These are phyloP conservation scores for Solanum etuberosum DNA, from an alignment of 257 asterid genomes.

Conservation along the genomic window DNA sequence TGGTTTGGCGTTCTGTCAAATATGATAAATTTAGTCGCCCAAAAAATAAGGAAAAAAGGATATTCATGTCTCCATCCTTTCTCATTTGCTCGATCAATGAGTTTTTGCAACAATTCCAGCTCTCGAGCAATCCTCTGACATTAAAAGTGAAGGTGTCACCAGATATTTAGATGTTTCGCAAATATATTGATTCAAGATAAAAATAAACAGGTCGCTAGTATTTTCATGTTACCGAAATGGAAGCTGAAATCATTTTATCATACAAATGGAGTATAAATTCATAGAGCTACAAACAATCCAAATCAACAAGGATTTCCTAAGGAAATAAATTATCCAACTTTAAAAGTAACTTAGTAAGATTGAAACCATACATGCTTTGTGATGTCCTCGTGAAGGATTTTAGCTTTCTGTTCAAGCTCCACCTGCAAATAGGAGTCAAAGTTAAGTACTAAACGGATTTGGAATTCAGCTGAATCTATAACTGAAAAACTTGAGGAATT, in stretches of 20 bases:
- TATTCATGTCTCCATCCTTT: conserved; percentile 83
- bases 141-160: not conserved
- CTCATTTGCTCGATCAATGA: conserved; percentile 55
- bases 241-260: not conserved
- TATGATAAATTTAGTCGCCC: not conserved
- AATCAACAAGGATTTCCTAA: not conserved
- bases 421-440: conserved; percentile 27
- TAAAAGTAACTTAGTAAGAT: not conserved
- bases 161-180: not conserved
- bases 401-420: conserved; percentile 62
- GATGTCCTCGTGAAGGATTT: conserved; percentile 59
- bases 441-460: not conserved
- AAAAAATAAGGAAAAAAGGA: conserved; percentile 33
- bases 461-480: not conserved
- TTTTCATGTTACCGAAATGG: not conserved
- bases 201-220: not conserved
- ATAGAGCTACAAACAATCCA: not conserved
- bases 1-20: not conserved
- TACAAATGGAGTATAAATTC: not conserved
- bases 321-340: not conserved
- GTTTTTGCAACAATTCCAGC: conserved; percentile 32
- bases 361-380: conserved; percentile 47
- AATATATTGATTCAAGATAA: not conserved
- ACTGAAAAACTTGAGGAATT: not conserved
- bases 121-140: conserved; percentile 66